A percentile compares a stretch with the other conserved stretches of the same genome.
phyloP scores from a whole-genome alignment of 2,329 filamentous ascomycete genomes.

The Trichoderma arundinaceum region DNA sequence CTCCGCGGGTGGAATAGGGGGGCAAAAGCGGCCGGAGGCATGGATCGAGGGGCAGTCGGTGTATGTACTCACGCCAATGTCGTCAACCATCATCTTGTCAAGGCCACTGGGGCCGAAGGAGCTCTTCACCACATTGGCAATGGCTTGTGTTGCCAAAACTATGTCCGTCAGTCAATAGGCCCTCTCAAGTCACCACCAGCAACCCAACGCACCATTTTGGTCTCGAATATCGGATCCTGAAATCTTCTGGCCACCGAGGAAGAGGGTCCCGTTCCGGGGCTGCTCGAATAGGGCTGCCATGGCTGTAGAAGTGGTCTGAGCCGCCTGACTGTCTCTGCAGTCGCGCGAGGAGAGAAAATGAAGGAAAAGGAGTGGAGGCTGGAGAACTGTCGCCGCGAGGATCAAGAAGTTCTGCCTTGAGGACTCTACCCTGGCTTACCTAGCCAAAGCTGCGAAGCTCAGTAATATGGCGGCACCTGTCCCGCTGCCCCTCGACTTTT shows the following conservation, averaged over 20 bases:
- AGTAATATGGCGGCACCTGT: conserved; percentile 31
- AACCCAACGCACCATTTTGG: conserved; percentile 74
- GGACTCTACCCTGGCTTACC: conserved; percentile 29
- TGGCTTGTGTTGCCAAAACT: conserved; percentile 95
- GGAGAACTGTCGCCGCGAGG: conserved; percentile 15
- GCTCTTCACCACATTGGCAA: conserved; percentile 98
- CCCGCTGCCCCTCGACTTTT: conserved; percentile 41
- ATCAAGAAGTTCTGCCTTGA: conserved; percentile 32
- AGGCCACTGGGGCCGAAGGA: conserved; percentile 96
- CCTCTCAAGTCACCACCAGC: conserved; percentile 30
- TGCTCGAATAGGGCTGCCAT: conserved; percentile 98
- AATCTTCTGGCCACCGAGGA: conserved; percentile 97
- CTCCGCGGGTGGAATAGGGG: conserved; percentile 6
- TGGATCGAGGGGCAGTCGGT: conserved; percentile 11
- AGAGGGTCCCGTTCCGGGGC: conserved; percentile 92
- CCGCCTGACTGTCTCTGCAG: conserved; percentile 27
- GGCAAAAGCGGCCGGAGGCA: conserved; percentile 17
- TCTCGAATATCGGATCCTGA: conserved; percentile 95
- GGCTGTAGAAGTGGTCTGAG: conserved; percentile 38
- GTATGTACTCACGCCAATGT: conserved; percentile 77
- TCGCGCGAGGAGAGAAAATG: conserved; percentile 11
- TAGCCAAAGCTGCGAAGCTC: conserved; percentile 34
- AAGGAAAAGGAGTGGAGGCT: conserved; percentile 22
- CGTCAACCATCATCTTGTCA: conserved; percentile 99
- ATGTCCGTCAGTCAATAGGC: conserved; percentile 35